These are phyloP conservation scores for Cardamine occulta DNA, from an alignment of 345 rosid species.

Conservation along the genomic window DNA sequence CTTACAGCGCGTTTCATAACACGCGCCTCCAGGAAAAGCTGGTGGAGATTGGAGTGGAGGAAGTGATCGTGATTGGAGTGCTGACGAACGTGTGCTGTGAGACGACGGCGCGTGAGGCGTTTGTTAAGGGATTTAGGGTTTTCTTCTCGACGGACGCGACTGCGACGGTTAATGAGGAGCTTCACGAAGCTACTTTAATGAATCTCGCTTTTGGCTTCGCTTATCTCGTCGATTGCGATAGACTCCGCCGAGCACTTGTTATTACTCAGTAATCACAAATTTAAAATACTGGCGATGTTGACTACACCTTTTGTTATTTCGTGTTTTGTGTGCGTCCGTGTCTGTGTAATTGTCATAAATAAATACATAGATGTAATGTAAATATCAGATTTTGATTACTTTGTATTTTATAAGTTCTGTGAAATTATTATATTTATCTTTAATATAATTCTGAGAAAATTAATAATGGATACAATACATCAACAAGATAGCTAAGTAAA, in stretches of 20 bases:
- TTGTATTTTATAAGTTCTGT: too few relatives aligned
- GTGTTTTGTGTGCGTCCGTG: not conserved
- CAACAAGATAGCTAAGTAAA: too few relatives aligned
- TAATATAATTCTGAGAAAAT: too few relatives aligned
- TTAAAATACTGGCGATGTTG: not conserved
- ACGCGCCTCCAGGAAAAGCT: slow-evolving; percentile 62
- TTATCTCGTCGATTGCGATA: slow-evolving; percentile 64
- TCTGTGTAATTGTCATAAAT: not conserved
- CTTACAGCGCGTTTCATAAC: slow-evolving; percentile 67
- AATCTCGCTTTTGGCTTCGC: slow-evolving; percentile 76
- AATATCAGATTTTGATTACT: too few relatives aligned
- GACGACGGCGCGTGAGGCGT: slow-evolving; percentile 87
- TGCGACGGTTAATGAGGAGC: slow-evolving; percentile 58
- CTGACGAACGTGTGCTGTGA: slow-evolving; percentile 86
- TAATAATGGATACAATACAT: too few relatives aligned
- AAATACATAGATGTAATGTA: too few relatives aligned
- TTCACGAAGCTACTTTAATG: slow-evolving; percentile 67
- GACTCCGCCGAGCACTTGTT: slow-evolving; percentile 20
- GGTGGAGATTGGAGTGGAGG: slow-evolving; percentile 63
- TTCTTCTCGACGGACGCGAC: slow-evolving; percentile 85
- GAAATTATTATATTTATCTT: too few relatives aligned
- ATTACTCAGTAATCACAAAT: not conserved
- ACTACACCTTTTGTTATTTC: not conserved
- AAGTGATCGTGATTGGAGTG: slow-evolving; percentile 74
- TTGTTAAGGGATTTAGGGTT: slow-evolving; percentile 68